Conservation (phyloP, 495 filamentous ascomycete species). For the Aspergillus incahuasiensis region DNA sequence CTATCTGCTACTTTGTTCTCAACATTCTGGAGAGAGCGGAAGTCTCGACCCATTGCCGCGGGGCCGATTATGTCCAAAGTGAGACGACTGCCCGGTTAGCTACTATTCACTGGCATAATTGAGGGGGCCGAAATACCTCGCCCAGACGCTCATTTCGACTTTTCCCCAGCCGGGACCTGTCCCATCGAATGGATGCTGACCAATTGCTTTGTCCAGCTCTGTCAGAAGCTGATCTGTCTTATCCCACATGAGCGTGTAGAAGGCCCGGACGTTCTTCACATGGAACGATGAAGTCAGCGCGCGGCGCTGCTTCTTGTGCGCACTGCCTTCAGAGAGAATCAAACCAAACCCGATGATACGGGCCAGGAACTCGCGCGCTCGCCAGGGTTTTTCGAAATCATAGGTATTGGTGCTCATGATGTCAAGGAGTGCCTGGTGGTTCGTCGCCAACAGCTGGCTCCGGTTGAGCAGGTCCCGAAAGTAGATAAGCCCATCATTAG, state of each 20-base stretch:
- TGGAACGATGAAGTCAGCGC: slow-evolving; percentile 79
- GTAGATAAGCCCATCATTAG: slow-evolving; percentile 84
- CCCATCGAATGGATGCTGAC: slow-evolving; percentile 29
- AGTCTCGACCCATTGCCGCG: slow-evolving; percentile 77
- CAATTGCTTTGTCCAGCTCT: slow-evolving; percentile 39
- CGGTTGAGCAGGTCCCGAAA: slow-evolving; percentile 50
- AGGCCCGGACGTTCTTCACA: slow-evolving; percentile 74
- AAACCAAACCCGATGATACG: slow-evolving; percentile 72
- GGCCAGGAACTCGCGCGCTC: slow-evolving; percentile 50
- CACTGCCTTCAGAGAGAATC: slow-evolving; percentile 75
- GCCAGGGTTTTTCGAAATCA: slow-evolving; percentile 49
- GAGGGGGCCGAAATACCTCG: slow-evolving; percentile 31
- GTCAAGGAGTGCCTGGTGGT: slow-evolving; percentile 45
- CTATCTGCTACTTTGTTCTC: slow-evolving; percentile 60
- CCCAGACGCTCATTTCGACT: slow-evolving; percentile 68
- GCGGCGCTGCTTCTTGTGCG: slow-evolving; percentile 68
- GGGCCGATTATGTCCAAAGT: slow-evolving; percentile 87
- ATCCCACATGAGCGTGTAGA: slow-evolving; percentile 77
- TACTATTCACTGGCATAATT: background rate
- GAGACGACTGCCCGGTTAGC: slow-evolving; percentile 47
- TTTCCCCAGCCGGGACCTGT: slow-evolving; percentile 43
- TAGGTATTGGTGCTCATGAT: slow-evolving; percentile 53
- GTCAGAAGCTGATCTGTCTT: slow-evolving; percentile 43
- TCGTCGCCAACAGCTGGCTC: slow-evolving; percentile 36
- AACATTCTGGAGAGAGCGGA: slow-evolving; percentile 62